Evolutionary conservation across 495 filamentous ascomycete species (phyloP).

Genomic region (Tirmania nivea): DNA sequence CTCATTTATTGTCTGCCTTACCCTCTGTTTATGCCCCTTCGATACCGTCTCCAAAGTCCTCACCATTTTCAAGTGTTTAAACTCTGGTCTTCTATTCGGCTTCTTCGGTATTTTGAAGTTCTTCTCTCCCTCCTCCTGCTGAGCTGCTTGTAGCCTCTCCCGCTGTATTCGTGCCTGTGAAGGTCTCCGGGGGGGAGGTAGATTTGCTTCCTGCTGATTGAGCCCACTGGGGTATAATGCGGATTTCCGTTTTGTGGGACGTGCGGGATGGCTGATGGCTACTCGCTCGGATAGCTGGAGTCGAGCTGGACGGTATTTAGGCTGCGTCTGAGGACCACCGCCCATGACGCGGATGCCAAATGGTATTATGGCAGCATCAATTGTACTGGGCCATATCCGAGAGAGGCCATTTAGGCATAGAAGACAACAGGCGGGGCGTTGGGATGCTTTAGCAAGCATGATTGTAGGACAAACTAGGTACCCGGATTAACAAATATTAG

Average conservation of each 20-base stretch:
- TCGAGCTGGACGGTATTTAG: conserved; percentile 16
- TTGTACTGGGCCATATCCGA: too few species aligned
- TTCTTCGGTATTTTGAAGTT: conserved; percentile 19
- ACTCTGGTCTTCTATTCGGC: conserved; percentile 28
- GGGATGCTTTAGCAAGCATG: too few species aligned
- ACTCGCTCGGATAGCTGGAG: conserved; percentile 11
- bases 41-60: conserved; percentile 47
- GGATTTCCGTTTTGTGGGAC: conserved; percentile 13
- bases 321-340: background rate
- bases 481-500: too few species aligned
- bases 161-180: conserved; percentile 13
- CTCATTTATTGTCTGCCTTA: conserved; percentile 47
- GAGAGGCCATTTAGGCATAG: too few species aligned
- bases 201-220: conserved; percentile 1
- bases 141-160: background rate
- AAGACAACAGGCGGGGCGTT: too few species aligned
- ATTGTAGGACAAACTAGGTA: too few species aligned
- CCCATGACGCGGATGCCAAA: too few species aligned
- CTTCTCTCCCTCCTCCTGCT: conserved; percentile 6
- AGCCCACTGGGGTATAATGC: conserved; percentile 15
- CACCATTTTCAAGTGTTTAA: conserved; percentile 92
- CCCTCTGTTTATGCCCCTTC: conserved; percentile 42
- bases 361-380: too few species aligned
- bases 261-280: conserved; percentile 1
- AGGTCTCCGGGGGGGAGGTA: background rate